A percentile compares a stretch with the other conserved stretches of the same genome.
Evolutionary conservation across 2,329 filamentous ascomycete genomes (phyloP).

Genomic region (Penicillium italicum): DNA sequence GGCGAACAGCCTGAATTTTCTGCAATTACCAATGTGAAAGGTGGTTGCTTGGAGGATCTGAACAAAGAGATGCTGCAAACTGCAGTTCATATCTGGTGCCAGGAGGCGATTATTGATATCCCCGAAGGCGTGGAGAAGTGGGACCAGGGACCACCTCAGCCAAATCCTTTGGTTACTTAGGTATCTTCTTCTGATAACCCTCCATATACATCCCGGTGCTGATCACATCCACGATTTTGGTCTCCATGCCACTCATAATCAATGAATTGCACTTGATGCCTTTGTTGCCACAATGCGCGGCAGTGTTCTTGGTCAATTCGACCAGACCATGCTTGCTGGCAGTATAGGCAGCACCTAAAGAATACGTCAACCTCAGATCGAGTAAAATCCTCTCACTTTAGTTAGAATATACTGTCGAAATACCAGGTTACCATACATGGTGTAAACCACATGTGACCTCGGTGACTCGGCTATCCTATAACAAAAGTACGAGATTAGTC

Average conservation of each 20-base stretch:
- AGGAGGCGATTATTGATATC: constrained; percentile 64
- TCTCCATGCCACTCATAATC: constrained; percentile 54
- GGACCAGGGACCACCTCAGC: constrained; percentile 49
- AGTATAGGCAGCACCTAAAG: constrained; percentile 49
- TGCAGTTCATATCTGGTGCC: constrained; percentile 66
- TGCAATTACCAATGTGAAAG: constrained; percentile 60
- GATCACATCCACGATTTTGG: constrained; percentile 52
- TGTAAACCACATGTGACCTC: no score
- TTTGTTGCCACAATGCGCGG: constrained; percentile 52
- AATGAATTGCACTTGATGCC: constrained; percentile 54
- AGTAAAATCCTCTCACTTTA: neutral
- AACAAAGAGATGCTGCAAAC: constrained; percentile 56
- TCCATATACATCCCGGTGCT: constrained; percentile 24
- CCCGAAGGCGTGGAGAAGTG: constrained; percentile 59
- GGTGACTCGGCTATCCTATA: no score
- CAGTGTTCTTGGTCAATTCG: constrained; percentile 57
- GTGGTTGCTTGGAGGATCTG: constrained; percentile 62
- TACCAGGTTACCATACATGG: no score
- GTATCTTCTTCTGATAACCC: constrained; percentile 18
- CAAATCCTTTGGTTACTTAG: constrained; percentile 8
- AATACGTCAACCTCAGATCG: neutral
- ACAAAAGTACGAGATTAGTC: no score
- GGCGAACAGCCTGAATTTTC: constrained; percentile 47
- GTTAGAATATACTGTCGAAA: no score
- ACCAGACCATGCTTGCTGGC: constrained; percentile 54